phyloP scores from a whole-genome alignment of 306 rosid genomes.

The Argentina anserina region DNA sequence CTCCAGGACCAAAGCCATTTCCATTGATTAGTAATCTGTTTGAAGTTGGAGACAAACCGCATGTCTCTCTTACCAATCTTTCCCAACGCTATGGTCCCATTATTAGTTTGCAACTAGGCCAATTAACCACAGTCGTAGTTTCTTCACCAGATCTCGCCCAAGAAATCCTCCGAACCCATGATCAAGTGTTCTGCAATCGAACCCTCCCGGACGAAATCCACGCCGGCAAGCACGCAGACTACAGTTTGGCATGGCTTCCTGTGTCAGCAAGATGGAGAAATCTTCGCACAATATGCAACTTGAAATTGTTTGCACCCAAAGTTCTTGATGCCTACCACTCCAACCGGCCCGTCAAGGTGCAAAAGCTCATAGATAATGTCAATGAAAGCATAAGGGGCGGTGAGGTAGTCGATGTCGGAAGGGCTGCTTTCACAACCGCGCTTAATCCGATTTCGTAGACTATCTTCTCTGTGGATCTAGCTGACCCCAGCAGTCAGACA shows the following conservation, averaged over 20 bases:
- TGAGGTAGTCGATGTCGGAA: constrained; percentile 41
- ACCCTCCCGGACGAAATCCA: constrained; percentile 24
- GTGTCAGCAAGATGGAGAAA: constrained; percentile 37
- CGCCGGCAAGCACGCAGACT: constrained; percentile 23
- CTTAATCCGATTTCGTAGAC: constrained; percentile 43
- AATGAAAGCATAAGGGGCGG: not conserved
- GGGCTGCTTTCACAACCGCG: constrained; percentile 31
- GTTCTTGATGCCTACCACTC: constrained; percentile 27
- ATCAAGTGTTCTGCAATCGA: constrained; percentile 36
- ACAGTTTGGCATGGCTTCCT: constrained; percentile 33
- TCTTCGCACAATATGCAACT: constrained; percentile 37
- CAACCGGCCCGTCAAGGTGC: constrained; percentile 18
- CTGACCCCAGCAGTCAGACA: constrained; percentile 5
- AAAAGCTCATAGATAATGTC: constrained; percentile 21
- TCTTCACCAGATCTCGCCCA: constrained; percentile 41
- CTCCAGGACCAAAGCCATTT: constrained; percentile 48
- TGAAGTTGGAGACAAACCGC: constrained; percentile 48
- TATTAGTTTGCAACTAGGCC: constrained; percentile 45
- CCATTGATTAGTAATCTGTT: constrained; percentile 51
- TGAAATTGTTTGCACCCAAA: constrained; percentile 29
- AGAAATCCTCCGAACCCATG: constrained; percentile 42
- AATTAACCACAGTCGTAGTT: constrained; percentile 36
- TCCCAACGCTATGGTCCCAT: constrained; percentile 48
- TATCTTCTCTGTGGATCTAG: constrained; percentile 41
- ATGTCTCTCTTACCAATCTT: constrained; percentile 39